A percentile compares a stretch with the other conserved stretches of the same genome.
These are phyloP conservation scores for Magnusiomyces suaveolens DNA, from an alignment of 1,139 yeast genomes.

Conservation along the genomic window DNA sequence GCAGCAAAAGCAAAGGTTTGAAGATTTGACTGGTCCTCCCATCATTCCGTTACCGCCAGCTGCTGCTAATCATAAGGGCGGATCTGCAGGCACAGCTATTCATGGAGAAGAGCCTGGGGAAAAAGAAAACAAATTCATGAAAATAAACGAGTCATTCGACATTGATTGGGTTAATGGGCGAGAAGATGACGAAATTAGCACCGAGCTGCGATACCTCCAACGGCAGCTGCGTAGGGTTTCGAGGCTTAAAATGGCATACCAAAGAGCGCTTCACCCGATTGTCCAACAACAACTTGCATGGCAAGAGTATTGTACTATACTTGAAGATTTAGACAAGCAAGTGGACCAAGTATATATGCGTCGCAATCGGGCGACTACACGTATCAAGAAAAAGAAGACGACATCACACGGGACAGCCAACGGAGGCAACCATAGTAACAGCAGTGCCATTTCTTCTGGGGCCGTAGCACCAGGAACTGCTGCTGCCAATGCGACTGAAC, in stretches of 20 bases:
- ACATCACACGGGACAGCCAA: slow-evolving; percentile 2
- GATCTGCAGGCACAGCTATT: no score
- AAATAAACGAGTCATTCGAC: slow-evolving; percentile 33
- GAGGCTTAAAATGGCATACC: slow-evolving; percentile 55
- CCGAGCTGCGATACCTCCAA: slow-evolving; percentile 70
- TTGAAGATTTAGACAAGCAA: slow-evolving; percentile 91
- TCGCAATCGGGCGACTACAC: slow-evolving; percentile 68
- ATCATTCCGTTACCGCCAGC: background rate
- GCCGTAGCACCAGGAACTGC: slow-evolving; percentile 22
- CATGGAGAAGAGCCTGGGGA: slow-evolving; percentile 15
- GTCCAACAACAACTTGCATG: slow-evolving; percentile 90
- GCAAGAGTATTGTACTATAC: slow-evolving; percentile 82
- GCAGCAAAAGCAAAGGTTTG: slow-evolving; percentile 28
- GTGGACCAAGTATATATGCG: slow-evolving; percentile 90
- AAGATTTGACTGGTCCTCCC: slow-evolving; percentile 9
- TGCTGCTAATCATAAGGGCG: background rate
- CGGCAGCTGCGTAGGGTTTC: slow-evolving; percentile 54
- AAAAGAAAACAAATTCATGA: background rate
- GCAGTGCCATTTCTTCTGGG: background rate
- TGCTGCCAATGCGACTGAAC: slow-evolving; percentile 37
- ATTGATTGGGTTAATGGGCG: slow-evolving; percentile 70
- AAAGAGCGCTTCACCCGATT: slow-evolving; percentile 55
- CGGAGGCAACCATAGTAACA: slow-evolving; percentile 4
- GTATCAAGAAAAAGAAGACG: slow-evolving; percentile 53
- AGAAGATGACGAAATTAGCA: slow-evolving; percentile 92